Evolutionary conservation across 2,329 filamentous ascomycete species (phyloP), one percentile per base, ranked within the genome.

Genomic region (Alternaria triticimaculans): DNA sequence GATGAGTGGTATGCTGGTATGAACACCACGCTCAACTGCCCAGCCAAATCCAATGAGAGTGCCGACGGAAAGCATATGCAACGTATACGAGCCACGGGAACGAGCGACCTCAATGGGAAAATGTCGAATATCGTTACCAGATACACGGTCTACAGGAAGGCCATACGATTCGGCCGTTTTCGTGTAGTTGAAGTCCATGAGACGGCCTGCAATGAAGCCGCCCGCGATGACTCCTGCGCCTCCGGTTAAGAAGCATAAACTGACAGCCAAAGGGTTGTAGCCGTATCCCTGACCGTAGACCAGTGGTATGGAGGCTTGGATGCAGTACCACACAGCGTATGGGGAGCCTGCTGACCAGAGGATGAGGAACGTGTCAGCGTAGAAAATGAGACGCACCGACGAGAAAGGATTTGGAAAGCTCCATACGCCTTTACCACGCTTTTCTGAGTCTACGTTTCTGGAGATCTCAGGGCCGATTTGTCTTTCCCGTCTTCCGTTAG

Each of bases 391-490:
- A n/a, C 45, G 45, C 12, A 48, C 21, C 2, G 45, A 25, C 8
- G 45, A 25, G 21, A 48, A 48, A 0, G 45, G 45, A 23, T 48
- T n/a, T 8, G 21, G 45, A 26, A 25, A 48, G 21, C 21, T n/a
- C 21, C 45, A n/a, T 1, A 37, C 33, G 7, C 33, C 33, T 37
- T 37, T 37, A n/a, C 33, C 15, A 37, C 33, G 0, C 14, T 37
- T 37, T 1, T n/a, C 33, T 0, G 33, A n/a, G 33, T n/a, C 0
- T 37, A 37, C 33, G 33, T 37, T 5, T 0, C 15, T 37, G 33
- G 15, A n/a, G 33, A 0, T 0, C 33, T 37, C 15, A 0, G 0
- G 6, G 33, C 9, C 33, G 33, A 1, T 9, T 1, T 37, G 33
- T 37, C 33, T 37, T 37, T 37, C 33, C 0, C 15, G 33, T 37